Base-by-base conservation (phyloP, 805 yeast genomes). In the Cyberlindnera veronae region DNA sequence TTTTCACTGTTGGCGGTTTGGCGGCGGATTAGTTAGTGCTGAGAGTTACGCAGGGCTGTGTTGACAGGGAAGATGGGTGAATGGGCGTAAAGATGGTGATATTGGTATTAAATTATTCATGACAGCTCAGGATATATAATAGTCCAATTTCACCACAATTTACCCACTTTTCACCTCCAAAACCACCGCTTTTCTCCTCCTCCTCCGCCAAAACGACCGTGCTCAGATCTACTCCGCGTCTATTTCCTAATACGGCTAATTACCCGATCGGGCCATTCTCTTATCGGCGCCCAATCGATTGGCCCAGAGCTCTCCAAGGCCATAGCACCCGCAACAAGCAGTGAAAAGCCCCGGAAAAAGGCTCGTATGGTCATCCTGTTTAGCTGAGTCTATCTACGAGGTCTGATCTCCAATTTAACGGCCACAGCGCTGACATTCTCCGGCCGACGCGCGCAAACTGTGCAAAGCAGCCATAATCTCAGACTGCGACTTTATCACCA, bases 11-110 rank as follows among this genome's bases (percentile, higher is more conserved):
- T 36, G 32, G 38, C 37, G 40, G 30, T 39, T 39, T 36, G 32
- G 38, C 37, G 40, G 30, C 35, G 29, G 28, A 29, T 38, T 39
- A 32, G 42, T 50, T 50, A 50, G 51, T 49, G 44, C 53, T 39
- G 44, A 20, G n/a, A 34, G 13, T 36, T 50, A 50, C 54, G 30
- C 48, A 1, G 38, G 40, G 10, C 16, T n/a, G n/a, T n/a, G n/a
- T n/a, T n/a, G n/a, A n/a, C n/a, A n/a, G n/a, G n/a, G n/a, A n/a
- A n/a, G n/a, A n/a, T n/a, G n/a, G n/a, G n/a, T n/a, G n/a, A n/a
- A n/a, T n/a, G n/a, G n/a, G n/a, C n/a, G n/a, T n/a, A n/a, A n/a
- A n/a, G n/a, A n/a, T n/a, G n/a, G n/a, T n/a, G n/a, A n/a, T n/a
- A n/a, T n/a, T n/a, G n/a, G n/a, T n/a, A n/a, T n/a, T n/a, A n/a